Percentiles rank a stretch among this genome's conserved stretches.
Evolutionary conservation across 208 protist genomes (phyloP).

Genomic region (Angomonas ambiguus): DNA sequence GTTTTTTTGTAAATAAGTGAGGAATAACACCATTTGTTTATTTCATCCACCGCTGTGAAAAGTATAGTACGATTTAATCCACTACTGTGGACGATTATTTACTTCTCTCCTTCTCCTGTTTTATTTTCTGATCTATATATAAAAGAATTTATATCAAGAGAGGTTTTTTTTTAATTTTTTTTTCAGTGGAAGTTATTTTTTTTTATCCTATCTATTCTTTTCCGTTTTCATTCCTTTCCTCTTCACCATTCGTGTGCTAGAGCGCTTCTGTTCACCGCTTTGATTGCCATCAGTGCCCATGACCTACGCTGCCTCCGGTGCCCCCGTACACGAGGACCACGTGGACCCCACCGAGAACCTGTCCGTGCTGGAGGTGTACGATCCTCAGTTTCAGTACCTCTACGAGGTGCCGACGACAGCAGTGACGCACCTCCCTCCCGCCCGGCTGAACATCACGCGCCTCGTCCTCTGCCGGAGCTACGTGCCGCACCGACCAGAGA

Average conservation of each 20-base stretch:
- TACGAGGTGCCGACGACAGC: slow-evolving; percentile 48
- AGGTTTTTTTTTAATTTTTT: slow-evolving; percentile 4
- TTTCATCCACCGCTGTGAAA: neutral
- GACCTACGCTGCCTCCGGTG: slow-evolving; percentile 1
- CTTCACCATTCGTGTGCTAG: slow-evolving; percentile 15
- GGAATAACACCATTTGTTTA: neutral
- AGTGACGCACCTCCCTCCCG: slow-evolving; percentile 57
- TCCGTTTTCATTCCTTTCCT: slow-evolving; percentile 13
- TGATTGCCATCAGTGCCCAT: slow-evolving; percentile 7
- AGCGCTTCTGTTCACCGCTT: slow-evolving; percentile 9
- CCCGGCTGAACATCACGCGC: slow-evolving; percentile 79
- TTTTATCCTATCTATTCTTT: slow-evolving; percentile 10
- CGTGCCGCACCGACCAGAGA: slow-evolving; percentile 28
- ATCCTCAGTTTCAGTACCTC: slow-evolving; percentile 58
- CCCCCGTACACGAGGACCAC: neutral
- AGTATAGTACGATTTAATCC: neutral
- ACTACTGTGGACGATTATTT: slow-evolving; percentile 6
- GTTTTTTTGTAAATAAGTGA: neutral
- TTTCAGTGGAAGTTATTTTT: neutral
- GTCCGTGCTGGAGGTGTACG: slow-evolving; percentile 67
- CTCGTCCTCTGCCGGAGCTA: slow-evolving; percentile 80
- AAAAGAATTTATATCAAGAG: neutral
- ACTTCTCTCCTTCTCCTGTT: slow-evolving; percentile 13
- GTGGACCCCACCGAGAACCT: slow-evolving; percentile 19
- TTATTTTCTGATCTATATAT: slow-evolving; percentile 16